phyloP scores from a whole-genome alignment of 2,329 filamentous ascomycete genomes.

The Diaporthe capsici region DNA sequence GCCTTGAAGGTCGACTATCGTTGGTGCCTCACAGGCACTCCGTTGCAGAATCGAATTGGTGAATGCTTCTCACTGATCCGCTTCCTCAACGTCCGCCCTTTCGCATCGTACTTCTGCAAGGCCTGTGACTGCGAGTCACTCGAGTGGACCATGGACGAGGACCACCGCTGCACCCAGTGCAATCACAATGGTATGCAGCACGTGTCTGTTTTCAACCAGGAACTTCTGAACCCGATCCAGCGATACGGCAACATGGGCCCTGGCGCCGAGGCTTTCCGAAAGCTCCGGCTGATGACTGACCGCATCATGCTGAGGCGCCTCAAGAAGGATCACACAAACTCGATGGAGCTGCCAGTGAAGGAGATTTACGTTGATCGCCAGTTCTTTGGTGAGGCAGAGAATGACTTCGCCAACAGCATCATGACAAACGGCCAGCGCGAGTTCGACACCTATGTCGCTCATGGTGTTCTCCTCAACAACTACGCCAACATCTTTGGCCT shows the following conservation, averaged over 20 bases:
- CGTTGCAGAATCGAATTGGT: conserved; percentile 95
- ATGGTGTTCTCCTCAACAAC: conserved; percentile 95
- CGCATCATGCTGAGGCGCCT: conserved; percentile 96
- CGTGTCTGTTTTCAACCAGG: conserved; percentile 78
- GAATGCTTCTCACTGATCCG: conserved; percentile 96
- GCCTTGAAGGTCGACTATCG: conserved; percentile 89
- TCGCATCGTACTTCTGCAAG: conserved; percentile 95
- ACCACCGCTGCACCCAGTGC: conserved; percentile 80
- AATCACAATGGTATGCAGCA: conserved; percentile 65
- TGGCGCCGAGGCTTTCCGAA: conserved; percentile 80
- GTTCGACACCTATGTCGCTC: conserved; percentile 96
- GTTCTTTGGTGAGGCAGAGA: conserved; percentile 96
- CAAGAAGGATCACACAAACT: conserved; percentile 92
- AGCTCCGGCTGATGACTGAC: conserved; percentile 89
- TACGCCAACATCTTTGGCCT: conserved; percentile 99
- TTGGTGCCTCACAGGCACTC: conserved; percentile 96
- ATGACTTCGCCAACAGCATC: conserved; percentile 94
- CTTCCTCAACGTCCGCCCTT: conserved; percentile 90
- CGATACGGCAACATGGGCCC: conserved; percentile 71
- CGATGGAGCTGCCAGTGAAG: conserved; percentile 97
- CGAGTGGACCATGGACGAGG: conserved; percentile 84
- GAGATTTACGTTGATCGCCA: conserved; percentile 93
- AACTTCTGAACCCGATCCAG: conserved; percentile 88
- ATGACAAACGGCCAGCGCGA: conserved; percentile 91
- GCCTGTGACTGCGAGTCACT: conserved; percentile 83